Evolutionary conservation across 2,329 filamentous ascomycete species (phyloP).

Genomic region (Pyricularia sp.): DNA sequence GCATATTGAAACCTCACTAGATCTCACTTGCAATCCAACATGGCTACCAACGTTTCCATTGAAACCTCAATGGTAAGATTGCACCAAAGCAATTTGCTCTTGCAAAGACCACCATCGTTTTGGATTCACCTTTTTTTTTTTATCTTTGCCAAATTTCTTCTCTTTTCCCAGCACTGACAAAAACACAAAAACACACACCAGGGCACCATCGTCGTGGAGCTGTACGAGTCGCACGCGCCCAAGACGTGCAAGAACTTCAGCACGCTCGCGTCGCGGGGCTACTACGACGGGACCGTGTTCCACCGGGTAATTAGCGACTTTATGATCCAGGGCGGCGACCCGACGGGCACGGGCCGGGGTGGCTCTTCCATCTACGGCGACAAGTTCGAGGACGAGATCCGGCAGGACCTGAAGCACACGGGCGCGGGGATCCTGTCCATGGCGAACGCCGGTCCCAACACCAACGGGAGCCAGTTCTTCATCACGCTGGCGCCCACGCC

Average conservation of each 20-base stretch:
- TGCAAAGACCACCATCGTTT: too few relatives aligned
- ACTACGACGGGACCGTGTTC: constrained; percentile 79
- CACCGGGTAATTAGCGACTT: constrained; percentile 93
- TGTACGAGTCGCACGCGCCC: constrained; percentile 81
- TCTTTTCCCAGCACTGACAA: constrained; percentile 53
- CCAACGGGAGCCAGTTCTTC: constrained; percentile 93
- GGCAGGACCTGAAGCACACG: constrained; percentile 65
- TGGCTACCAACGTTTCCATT: constrained; percentile 2
- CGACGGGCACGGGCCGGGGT: constrained; percentile 83
- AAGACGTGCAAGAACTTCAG: constrained; percentile 82
- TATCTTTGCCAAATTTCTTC: not conserved
- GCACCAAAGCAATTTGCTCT: not conserved
- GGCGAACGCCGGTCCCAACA: constrained; percentile 88
- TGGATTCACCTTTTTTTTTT: not conserved
- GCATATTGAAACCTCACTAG: not conserved
- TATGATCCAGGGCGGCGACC: constrained; percentile 93
- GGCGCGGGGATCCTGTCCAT: constrained; percentile 90
- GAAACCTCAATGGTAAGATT: constrained; percentile 3
- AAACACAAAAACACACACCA: constrained; percentile 55
- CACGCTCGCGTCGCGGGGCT: constrained; percentile 65
- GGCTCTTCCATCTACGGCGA: constrained; percentile 84
- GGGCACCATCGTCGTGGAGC: constrained; percentile 77
- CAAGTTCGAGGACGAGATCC: constrained; percentile 88
- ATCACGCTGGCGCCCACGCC: constrained; percentile 88
- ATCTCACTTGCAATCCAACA: not conserved